Base-by-base conservation (phyloP, 2,329 filamentous ascomycete genomes). In the Cordyceps tenuipes region DNA sequence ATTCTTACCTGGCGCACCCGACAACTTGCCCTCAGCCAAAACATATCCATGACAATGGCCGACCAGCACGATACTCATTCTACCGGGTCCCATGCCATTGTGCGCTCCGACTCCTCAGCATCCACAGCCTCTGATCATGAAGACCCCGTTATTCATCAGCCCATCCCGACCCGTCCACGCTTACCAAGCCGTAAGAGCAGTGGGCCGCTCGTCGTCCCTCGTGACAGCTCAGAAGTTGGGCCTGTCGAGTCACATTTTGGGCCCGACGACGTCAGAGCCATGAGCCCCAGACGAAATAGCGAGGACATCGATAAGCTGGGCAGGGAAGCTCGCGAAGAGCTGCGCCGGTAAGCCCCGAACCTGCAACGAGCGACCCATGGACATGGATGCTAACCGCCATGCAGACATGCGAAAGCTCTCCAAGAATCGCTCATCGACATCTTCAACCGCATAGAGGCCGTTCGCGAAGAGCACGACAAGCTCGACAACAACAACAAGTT, bases 401-500 rank as follows among this genome's bases (percentile, higher is more conserved):
- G 4, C 69, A 96, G 92, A 72, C 91, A 97, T 76, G 92, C 93
- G 62, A 90, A 91, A 73, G 84, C 85, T 51, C 79, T 97, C 31
- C 94, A 99, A 74, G 90, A 91, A 58, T 96, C 91, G 31, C 84
- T 99, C 39, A 81, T 95, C 63, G 90, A 88, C 64, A 88, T 97
- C 48, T 91, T 96, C 65, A 90, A 96, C 74, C 89, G 91, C 56
- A 95, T 97, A 71, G 94, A 99, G 70, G 90, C 90, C 34, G 92
- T 97, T 64, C 90, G 91, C 73, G 88, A 89, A 67, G 93, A 97
- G 71, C 92, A 99, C 71, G 91, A 97, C 76, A 97, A 96, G 75
- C 85, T 99, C 59, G 92, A 97, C 74, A 94, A 83, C 73, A 92
- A 97, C 73, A 99, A 99, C 80, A 93, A 91, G 69, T 97, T 97